Evolutionary conservation across 2,329 filamentous ascomycete species (phyloP).

Genomic region (Sporothrix phasma): DNA sequence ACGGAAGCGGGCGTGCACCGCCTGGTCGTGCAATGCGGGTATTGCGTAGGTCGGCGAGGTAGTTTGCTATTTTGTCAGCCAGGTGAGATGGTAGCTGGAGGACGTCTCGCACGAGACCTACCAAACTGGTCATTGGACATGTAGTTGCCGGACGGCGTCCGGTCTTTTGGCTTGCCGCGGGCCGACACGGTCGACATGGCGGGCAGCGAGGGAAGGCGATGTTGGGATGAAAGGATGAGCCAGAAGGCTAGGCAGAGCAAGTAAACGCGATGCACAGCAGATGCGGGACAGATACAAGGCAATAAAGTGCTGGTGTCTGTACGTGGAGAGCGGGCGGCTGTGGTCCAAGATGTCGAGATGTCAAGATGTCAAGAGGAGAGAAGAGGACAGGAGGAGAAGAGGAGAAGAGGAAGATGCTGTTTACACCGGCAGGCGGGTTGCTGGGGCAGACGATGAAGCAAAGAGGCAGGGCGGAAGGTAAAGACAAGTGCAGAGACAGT

Average conservation of each 20-base stretch:
- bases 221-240: not conserved
- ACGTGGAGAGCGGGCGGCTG: too few species aligned
- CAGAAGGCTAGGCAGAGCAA: too few species aligned
- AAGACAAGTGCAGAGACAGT: not conserved
- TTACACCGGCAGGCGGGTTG: slow-evolving; percentile 11
- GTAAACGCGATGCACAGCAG: too few species aligned
- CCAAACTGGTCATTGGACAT: slow-evolving; percentile 61
- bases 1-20: slow-evolving; percentile 56
- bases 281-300: too few species aligned
- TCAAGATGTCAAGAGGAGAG: not conserved
- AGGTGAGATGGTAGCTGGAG: not conserved
- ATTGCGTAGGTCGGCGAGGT: slow-evolving; percentile 60
- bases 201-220: not conserved
- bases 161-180: slow-evolving; percentile 27
- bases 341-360: not conserved
- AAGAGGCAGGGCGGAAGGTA: not conserved
- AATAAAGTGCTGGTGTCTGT: too few species aligned
- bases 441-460: slow-evolving; percentile 3
- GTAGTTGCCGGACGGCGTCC: slow-evolving; percentile 50
- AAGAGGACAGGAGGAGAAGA: not conserved
- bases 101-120: not conserved
- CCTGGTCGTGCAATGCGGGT: slow-evolving; percentile 58
- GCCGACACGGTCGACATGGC: slow-evolving; percentile 24
- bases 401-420: not conserved
- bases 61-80: slow-evolving; percentile 42